Conservation (phyloP, 73 alveolate genomes). For the Effrenium voratum region DNA sequence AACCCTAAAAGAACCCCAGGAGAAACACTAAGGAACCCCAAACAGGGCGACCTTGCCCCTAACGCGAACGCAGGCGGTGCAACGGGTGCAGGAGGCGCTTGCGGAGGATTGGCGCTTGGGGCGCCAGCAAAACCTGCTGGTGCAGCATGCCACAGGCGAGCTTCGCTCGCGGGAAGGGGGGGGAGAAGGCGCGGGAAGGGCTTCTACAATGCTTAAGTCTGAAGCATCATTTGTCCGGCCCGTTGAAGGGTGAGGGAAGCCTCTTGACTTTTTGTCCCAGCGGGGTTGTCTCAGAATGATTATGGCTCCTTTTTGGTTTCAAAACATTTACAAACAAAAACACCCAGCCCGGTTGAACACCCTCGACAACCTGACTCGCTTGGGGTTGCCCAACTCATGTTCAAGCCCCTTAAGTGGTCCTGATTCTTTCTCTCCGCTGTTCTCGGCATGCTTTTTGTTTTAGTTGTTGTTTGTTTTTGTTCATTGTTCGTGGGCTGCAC, state of each 20-base stretch:
- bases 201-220: neutral
- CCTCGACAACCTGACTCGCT: no score
- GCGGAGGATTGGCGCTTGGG: neutral
- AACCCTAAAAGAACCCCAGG: no score
- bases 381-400: no score
- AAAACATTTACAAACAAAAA: neutral
- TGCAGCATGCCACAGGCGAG: constrained; percentile 82
- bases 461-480: no score
- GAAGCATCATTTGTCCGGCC: neutral
- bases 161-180: neutral
- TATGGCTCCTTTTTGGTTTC: neutral
- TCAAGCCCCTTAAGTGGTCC: no score
- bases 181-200: neutral
- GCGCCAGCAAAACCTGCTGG: constrained; percentile 8
- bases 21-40: neutral
- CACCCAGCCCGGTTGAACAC: neutral
- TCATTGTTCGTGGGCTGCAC: no score
- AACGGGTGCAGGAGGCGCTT: neutral
- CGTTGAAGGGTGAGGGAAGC: neutral
- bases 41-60: neutral
- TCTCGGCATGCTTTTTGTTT: no score
- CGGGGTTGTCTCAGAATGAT: neutral
- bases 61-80: neutral
- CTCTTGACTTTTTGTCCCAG: no score
- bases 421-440: no score